phyloP scores from a whole-genome alignment of 371 early-diverging fungal species.

The Fennellomyces sp. region DNA sequence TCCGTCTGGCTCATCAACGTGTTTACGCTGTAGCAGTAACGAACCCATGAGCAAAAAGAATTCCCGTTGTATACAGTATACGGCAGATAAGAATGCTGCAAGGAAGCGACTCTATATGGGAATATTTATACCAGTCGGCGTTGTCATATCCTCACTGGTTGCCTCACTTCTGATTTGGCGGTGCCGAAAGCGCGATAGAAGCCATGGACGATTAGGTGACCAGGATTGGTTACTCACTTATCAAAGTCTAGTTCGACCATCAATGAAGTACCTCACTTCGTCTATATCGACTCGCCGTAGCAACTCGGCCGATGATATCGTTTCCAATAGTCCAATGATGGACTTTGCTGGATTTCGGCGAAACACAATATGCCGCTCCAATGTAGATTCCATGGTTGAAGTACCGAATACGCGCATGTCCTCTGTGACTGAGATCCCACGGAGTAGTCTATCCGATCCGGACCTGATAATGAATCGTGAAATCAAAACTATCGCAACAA shows the following conservation, averaged over 20 bases:
- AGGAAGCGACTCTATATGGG: constrained; percentile 22
- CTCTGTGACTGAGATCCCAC: constrained; percentile 1
- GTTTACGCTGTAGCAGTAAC: constrained; percentile 26
- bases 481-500: background rate
- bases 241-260: constrained; percentile 24
- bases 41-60: constrained; percentile 3
- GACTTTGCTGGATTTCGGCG: background rate
- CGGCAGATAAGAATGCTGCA: constrained; percentile 7
- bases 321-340: background rate
- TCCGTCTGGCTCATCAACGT: constrained; percentile 15
- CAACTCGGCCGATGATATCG: background rate
- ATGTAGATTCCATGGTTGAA: background rate
- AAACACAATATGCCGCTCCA: background rate
- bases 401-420: background rate
- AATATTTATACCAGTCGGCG: constrained; percentile 31
- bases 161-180: constrained; percentile 11
- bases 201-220: constrained; percentile 28
- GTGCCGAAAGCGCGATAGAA: constrained; percentile 22
- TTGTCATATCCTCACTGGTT: constrained; percentile 1
- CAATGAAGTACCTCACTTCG: constrained; percentile 9
- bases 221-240: constrained; percentile 51
- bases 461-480: constrained; percentile 6
- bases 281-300: background rate
- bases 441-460: constrained; percentile 6
- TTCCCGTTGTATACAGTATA: constrained; percentile 15